phyloP scores from a whole-genome alignment of 257 asterid genomes.

The Nicotiana otophora region DNA sequence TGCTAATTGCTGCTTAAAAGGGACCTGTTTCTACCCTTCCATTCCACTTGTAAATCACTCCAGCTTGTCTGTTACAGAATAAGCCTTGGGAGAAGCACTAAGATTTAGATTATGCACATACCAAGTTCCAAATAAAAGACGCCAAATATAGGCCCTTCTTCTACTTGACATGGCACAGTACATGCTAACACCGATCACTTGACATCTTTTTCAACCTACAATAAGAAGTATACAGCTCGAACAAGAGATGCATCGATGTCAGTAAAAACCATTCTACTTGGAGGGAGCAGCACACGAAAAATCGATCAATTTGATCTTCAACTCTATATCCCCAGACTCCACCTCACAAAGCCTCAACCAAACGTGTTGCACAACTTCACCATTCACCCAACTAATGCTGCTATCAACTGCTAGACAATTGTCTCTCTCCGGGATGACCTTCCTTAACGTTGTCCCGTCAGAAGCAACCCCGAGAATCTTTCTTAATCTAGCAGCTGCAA shows the following conservation, averaged over 20 bases:
- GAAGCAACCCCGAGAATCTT: constrained; percentile 30
- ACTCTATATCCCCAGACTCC: constrained; percentile 41
- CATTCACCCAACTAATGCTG: constrained; percentile 26
- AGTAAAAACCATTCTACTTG: background rate
- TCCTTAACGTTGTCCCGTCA: constrained; percentile 36
- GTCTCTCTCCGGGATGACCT: constrained; percentile 40
- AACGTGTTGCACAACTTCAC: constrained; percentile 40
- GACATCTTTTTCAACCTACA: background rate
- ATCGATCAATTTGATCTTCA: constrained; percentile 29
- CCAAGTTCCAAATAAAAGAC: background rate
- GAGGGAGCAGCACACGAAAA: constrained; percentile 20
- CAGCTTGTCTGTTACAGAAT: too few species aligned
- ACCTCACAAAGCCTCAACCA: constrained; percentile 43
- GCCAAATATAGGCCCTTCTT: background rate
- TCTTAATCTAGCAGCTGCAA: constrained; percentile 38
- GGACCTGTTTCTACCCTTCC: too few species aligned
- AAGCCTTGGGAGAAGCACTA: too few species aligned
- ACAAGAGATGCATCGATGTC: background rate
- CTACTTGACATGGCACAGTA: background rate
- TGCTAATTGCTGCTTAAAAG: too few species aligned
- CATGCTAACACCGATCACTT: background rate
- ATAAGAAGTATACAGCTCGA: background rate
- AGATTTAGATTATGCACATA: too few species aligned
- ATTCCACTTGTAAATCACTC: too few species aligned
- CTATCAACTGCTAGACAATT: constrained; percentile 42